Base-by-base conservation (phyloP, 257 asterid genomes). In the Gynochthodes officinalis region DNA sequence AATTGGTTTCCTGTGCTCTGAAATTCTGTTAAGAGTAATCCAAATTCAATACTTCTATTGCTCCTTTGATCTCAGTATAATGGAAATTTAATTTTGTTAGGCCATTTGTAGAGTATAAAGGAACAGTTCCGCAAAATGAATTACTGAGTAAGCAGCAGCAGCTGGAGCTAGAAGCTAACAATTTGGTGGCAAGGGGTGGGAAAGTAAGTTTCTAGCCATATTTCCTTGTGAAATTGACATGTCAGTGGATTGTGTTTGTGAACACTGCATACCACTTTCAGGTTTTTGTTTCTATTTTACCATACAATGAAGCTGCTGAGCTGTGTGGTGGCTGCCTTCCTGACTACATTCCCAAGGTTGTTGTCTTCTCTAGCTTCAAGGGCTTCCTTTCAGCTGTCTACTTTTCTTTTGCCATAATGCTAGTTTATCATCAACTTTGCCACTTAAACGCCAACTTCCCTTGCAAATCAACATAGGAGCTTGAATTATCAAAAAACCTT, bases 271-370 rank as follows among this genome's bases (percentile, higher is more conserved):
- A 55, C 43, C 67, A 19, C 28, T 30, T 88, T 78, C 84, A 92
- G 97, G 90, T 92, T 69, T 75, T 79, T 8, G 90, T 82, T 61
- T 79, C 87, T 27, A 72, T 81, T 73, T 64, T 86, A 67, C 83
- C 96, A 43, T 92, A 92, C 55, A 82, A 85, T 48, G 70, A 84
- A 81, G 97, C 97, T 62, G 80, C 86, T 75, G 76, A 77, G 72
- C 73, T 86, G 42, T 92, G 97, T 69, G 96, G 95, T 64, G 97
- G 96, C 60, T 80, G 87, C 75, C 95, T 92, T 58, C 97, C 96
- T 4, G 90, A 88, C 59, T 92, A 87, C 78, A 92, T 92, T 69
- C 88, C 92, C 64, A 81, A 82, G 92, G 97, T 89, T 82, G 74
- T 8, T 40, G 61, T 67, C 48, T 54, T 40, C 66, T 23, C 61